Evolutionary conservation across 306 rosid species (phyloP), one percentile per base, ranked within the genome.

Genomic region (Acmispon strigosus): DNA sequence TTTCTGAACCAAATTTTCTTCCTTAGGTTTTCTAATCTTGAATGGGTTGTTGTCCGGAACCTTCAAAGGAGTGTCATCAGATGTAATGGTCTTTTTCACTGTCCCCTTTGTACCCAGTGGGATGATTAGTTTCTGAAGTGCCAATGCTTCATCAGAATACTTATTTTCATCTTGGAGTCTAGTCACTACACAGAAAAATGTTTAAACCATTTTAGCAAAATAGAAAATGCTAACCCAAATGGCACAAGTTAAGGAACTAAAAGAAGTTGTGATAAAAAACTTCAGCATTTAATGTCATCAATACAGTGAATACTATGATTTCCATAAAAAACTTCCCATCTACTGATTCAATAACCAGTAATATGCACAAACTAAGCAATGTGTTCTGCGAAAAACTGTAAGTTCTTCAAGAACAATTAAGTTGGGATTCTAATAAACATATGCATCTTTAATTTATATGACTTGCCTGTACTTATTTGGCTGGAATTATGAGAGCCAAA

Each of bases 31-130:
- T 69, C 58, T 84, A 70, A 84, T 84, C 88, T 69, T 87, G 78
- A 94, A 94, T 49, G 98, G 98, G 39, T 94, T 94, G 88, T 87
- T 88, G 77, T 75, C 74, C 12, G 90, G 92, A 83, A 81, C 80
- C 89, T 76, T 87, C 36, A 83, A 56, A 9, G 73, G 71, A 55
- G 66, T 47, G 67, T 55, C 37, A 32, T 55, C 62, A 15, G 62
- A 36, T 52, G n/a, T 42, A 19, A 18, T 6, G 16, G 72, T 58
- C 13, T 52, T 67, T 63, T 67, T 85, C 8, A 34, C 27, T 8
- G 62, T 69, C 79, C 17, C 81, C 44, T 51, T 72, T 45, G 62
- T 75, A 59, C 36, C 68, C 36, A 76, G 67, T 49, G 96, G 89
- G 76, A 41, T 68, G 57, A 84, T 65, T 55, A 94, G 86, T 63